A percentile compares a stretch with the other conserved stretches of the same genome.
Conservation (phyloP, 2,329 filamentous ascomycete genomes). For the Keithomyces neogunnii region DNA sequence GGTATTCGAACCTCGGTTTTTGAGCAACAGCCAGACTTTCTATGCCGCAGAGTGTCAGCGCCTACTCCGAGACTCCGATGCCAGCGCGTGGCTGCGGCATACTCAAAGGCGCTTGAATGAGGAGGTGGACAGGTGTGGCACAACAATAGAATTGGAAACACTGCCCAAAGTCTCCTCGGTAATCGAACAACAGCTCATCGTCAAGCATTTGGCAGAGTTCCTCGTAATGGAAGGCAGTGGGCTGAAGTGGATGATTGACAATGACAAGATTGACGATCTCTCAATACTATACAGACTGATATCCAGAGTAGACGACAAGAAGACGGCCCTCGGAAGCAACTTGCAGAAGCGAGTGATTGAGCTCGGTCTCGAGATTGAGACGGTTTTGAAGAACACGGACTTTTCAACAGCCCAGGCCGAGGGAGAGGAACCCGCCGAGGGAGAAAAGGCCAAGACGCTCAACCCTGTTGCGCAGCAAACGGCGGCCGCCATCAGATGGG, state of each 20-base stretch:
- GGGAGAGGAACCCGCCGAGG: constrained; percentile 39
- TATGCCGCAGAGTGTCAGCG: constrained; percentile 69
- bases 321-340: constrained; percentile 58
- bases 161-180: constrained; percentile 65
- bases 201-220: constrained; percentile 69
- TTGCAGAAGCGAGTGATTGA: constrained; percentile 70
- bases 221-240: constrained; percentile 79
- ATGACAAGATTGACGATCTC: constrained; percentile 72
- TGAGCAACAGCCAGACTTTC: constrained; percentile 62
- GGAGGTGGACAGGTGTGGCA: constrained; percentile 74
- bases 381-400: constrained; percentile 47
- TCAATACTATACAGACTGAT: constrained; percentile 75
- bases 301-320: constrained; percentile 65
- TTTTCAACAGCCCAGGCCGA: constrained; percentile 34
- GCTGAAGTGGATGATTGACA: constrained; percentile 82
- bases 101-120: constrained; percentile 67
- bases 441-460: constrained; percentile 25
- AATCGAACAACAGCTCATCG: constrained; percentile 74
- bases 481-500: constrained; percentile 84
- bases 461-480: constrained; percentile 67
- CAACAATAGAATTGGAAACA: constrained; percentile 68
- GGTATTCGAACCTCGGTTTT: constrained; percentile 71
- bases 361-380: constrained; percentile 77
- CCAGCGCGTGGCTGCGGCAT: constrained; percentile 71
- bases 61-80: constrained; percentile 70